A percentile compares a stretch with the other conserved stretches of the same genome.
Evolutionary conservation across 1,284 basidiomycete genomes (phyloP).

Genomic region (Irpex sp.): DNA sequence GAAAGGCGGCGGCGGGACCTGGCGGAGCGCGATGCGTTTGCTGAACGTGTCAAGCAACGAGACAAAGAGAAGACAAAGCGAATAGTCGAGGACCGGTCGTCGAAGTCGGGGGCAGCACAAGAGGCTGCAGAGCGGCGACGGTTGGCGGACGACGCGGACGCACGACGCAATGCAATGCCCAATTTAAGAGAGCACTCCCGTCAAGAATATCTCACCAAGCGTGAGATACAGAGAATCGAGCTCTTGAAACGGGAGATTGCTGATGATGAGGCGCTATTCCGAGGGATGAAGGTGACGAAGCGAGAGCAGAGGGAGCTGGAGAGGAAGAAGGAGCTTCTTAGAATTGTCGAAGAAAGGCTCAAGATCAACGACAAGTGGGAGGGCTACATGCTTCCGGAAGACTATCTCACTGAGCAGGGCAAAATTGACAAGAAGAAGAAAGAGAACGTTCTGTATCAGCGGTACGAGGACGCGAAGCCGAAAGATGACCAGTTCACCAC

Average conservation of each 20-base stretch:
- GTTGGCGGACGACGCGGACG: conserved; percentile 82
- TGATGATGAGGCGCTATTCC: conserved; percentile 87
- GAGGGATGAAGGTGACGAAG: conserved; percentile 86
- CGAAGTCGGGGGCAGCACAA: conserved; percentile 71
- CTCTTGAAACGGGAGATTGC: conserved; percentile 89
- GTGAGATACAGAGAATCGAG: conserved; percentile 95
- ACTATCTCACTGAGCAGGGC: conserved; percentile 98
- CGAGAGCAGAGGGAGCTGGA: conserved; percentile 80
- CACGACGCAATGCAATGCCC: conserved; percentile 78
- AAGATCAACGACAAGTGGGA: conserved; percentile 93
- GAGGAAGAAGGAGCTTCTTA: conserved; percentile 89
- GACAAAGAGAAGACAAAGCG: conserved; percentile 88
- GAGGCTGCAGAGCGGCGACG: conserved; percentile 81
- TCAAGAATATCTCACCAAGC: conserved; percentile 94
- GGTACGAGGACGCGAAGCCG: conserved; percentile 89
- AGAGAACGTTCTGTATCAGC: conserved; percentile 88
- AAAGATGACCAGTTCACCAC: conserved; percentile 92
- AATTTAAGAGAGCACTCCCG: conserved; percentile 82
- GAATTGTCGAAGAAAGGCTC: conserved; percentile 90
- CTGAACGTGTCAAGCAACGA: conserved; percentile 80
- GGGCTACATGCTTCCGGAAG: conserved; percentile 92
- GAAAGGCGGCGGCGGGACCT: conserved; percentile 71
- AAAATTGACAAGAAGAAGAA: conserved; percentile 98
- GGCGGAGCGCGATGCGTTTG: conserved; percentile 89
- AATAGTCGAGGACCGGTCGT: conserved; percentile 89